A percentile compares a stretch with the other conserved stretches of the same genome.
Conservation (phyloP, 805 yeast species). For the Lipomyces sp. region DNA sequence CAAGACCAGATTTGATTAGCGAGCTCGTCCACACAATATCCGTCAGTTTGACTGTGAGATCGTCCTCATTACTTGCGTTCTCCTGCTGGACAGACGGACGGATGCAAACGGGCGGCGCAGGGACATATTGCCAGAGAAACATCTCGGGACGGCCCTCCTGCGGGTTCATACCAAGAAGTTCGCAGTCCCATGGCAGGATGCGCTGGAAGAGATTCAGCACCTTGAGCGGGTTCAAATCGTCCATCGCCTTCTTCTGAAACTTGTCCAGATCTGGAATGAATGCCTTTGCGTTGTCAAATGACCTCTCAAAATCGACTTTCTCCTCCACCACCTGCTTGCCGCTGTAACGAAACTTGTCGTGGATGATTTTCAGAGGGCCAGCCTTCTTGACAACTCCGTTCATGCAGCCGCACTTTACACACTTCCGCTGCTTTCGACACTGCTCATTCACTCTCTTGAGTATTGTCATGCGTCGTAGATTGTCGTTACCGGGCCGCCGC, state of each 20-base stretch:
- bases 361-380: slow-evolving; percentile 91
- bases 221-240: slow-evolving; percentile 90
- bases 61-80: slow-evolving; percentile 92
- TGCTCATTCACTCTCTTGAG: slow-evolving; percentile 81
- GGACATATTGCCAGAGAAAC: slow-evolving; percentile 94
- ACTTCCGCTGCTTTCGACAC: slow-evolving; percentile 91
- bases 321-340: slow-evolving; percentile 88
- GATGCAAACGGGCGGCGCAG: slow-evolving; percentile 98
- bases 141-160: slow-evolving; percentile 90
- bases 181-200: slow-evolving; percentile 83
- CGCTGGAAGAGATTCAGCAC: slow-evolving; percentile 84
- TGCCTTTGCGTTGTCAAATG: slow-evolving; percentile 68
- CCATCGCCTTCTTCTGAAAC: slow-evolving; percentile 80
- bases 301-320: slow-evolving; percentile 80
- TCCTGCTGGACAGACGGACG: slow-evolving; percentile 97
- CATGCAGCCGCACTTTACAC: slow-evolving; percentile 78
- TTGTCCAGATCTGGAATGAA: slow-evolving; percentile 85
- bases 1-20: slow-evolving; percentile 88
- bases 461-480: slow-evolving; percentile 85
- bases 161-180: slow-evolving; percentile 85
- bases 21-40: slow-evolving; percentile 98
- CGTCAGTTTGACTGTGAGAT: slow-evolving; percentile 88
- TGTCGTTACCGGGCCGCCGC: slow-evolving; percentile 84
- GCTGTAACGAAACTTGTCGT: slow-evolving; percentile 92
- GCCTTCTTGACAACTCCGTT: slow-evolving; percentile 98